Base-by-base conservation (phyloP, 179 eudicot species). In the Nepenthes alata region DNA sequence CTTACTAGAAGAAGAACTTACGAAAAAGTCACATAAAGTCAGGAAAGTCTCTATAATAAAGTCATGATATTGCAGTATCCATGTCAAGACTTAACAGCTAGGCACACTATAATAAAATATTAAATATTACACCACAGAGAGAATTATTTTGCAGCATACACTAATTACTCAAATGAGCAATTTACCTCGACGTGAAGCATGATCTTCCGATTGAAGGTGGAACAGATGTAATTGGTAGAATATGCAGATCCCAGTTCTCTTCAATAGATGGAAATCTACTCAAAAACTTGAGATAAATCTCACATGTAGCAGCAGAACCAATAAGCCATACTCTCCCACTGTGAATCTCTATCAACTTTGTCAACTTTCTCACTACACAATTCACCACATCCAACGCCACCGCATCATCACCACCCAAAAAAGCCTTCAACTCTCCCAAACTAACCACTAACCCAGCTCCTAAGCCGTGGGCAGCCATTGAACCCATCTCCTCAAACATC, bases 161-260 rank as follows among this genome's bases (percentile, higher is more conserved):
- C 25, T 25, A 25, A 25, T 25, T 25, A 25, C 25, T 25, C 25
- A 25, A 25, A 25, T 25, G 25, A 25, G 25, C 25, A 25, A 25
- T 25, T 25, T 57, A 84, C 97, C 94, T 85, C 64, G 97, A 80
- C 65, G 75, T 90, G 60, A 77, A 72, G 64, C 63, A 54, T 37
- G 73, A 61, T 53, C 83, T 85, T 74, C 63, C 76, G 7, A 57
- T 13, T 9, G 75, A 52, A 65, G 81, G 55, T 65, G 55, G 78
- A 55, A 81, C 69, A 48, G 76, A 72, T 49, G 95, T 81, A 60
- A 91, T 80, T 0, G 94, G 85, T 41, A 90, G 64, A 75, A 81
- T 61, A 62, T 84, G 83, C 78, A 91, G 78, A 77, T 88, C 85
- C 97, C 89, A 88, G 11, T 83, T 87, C 58, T 74, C 79, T 53